A percentile compares a stretch with the other conserved stretches of the same genome.
Conservation (phyloP, 2,329 filamentous ascomycete genomes). For the Botrytis porri region DNA sequence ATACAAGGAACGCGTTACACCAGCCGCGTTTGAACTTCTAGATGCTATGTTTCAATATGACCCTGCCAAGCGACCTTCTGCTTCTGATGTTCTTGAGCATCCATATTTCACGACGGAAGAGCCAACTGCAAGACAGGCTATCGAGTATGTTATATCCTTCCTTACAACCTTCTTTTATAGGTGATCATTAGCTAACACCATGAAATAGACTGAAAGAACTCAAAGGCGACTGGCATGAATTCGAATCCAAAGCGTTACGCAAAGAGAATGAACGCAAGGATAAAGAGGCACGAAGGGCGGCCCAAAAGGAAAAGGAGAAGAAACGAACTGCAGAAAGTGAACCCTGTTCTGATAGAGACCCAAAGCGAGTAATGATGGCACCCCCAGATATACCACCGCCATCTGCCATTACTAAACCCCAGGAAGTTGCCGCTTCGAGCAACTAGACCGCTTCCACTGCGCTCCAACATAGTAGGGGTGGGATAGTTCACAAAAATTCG, state of each 20-base stretch:
- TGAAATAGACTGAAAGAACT: conserved; percentile 62
- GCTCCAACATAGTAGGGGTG: background rate
- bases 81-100: conserved; percentile 80
- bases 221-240: conserved; percentile 97
- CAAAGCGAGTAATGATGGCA: conserved; percentile 33
- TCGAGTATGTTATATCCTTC: conserved; percentile 61
- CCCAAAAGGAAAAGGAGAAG: conserved; percentile 37
- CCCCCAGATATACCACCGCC: conserved; percentile 24
- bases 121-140: conserved; percentile 71
- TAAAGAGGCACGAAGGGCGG: conserved; percentile 37
- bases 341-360: conserved; percentile 27
- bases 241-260: conserved; percentile 90
- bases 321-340: conserved; percentile 33
- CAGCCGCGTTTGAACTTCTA: conserved; percentile 79
- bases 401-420: background rate
- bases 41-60: conserved; percentile 86
- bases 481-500: background rate
- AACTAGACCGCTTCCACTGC: background rate
- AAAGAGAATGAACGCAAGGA: conserved; percentile 78
- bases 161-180: background rate
- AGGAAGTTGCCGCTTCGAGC: background rate
- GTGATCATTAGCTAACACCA: conserved; percentile 30
- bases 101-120: conserved; percentile 84
- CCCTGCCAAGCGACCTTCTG: conserved; percentile 76
- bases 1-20: conserved; percentile 73